Percentiles rank a stretch among this genome's conserved stretches.
Conservation (phyloP, 768 basidiomycete species). For the Boletus vermiculosoides region DNA sequence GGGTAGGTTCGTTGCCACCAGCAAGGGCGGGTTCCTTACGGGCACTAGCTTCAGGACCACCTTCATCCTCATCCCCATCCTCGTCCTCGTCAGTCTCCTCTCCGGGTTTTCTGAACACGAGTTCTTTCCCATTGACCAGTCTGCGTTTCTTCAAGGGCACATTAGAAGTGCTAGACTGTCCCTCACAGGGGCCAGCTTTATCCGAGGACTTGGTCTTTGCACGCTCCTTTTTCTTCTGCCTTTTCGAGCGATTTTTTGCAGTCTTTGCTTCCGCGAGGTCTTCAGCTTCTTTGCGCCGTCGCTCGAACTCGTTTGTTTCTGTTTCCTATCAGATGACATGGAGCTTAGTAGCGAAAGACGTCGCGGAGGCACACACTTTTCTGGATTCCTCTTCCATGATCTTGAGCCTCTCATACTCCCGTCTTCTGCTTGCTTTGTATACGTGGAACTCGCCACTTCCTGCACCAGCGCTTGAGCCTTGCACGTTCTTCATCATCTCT, state of each 20-base stretch:
- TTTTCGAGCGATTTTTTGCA: slow-evolving; percentile 90
- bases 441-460: slow-evolving; percentile 99
- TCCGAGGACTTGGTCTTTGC: slow-evolving; percentile 45
- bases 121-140: slow-evolving; percentile 73
- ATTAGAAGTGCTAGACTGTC: slow-evolving; percentile 27
- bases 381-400: slow-evolving; percentile 79
- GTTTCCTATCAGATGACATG: slow-evolving; percentile 51
- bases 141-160: slow-evolving; percentile 75
- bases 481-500: slow-evolving; percentile 99
- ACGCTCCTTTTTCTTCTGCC: slow-evolving; percentile 88
- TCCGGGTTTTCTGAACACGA: slow-evolving; percentile 55
- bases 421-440: slow-evolving; percentile 89
- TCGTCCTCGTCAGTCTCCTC: slow-evolving; percentile 51
- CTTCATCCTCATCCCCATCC: slow-evolving; percentile 42
- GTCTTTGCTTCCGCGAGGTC: slow-evolving; percentile 82
- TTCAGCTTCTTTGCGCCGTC: slow-evolving; percentile 67
- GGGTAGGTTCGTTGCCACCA: slow-evolving; percentile 2
- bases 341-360: not conserved
- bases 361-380: slow-evolving; percentile 50
- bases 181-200: slow-evolving; percentile 28
- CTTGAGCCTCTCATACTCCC: slow-evolving; percentile 94
- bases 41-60: not conserved
- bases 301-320: slow-evolving; percentile 71
- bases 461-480: slow-evolving; percentile 95
- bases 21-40: slow-evolving; percentile 1